Evolutionary conservation across 768 basidiomycete genomes (phyloP), one percentile per base, ranked within the genome.

Genomic region (Strobilomyces echinocephalus): DNA sequence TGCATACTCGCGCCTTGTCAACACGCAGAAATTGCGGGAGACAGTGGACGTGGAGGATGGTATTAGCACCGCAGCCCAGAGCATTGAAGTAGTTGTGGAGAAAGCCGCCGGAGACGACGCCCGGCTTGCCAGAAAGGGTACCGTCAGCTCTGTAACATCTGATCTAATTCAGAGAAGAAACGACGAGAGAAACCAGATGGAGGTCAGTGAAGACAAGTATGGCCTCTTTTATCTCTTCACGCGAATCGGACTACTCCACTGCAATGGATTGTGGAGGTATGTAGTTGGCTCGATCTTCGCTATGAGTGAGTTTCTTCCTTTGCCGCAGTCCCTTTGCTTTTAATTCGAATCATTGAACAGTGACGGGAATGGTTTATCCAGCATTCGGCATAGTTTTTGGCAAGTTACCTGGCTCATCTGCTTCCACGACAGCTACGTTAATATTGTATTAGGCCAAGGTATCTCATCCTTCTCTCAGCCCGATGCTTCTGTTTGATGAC

Each of bases 21-120:
- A 80, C 38, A 84, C 91, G 1, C 91, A 93, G 74, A 84, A 77
- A 60, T 78, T 94, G 5, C 83, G 87, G 16, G 88, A 91, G 61
- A 38, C 58, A 21, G 54, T 63, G 20, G 71, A 72, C 46, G 70
- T 30, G 6, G 30, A 71, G 4, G 72, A 69, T 8, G 58, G 20
- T 4, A 54, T 59, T 14, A 62, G 56, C 44, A 62, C 55, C 8
- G 61, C 49, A 1, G 60, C 58, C 3, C 60, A 45, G 9, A 55
- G 52, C 15, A 57, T 49, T 2, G 76, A 74, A 21, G 74, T 73
- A 38, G 79, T 84, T 46, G 75, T 79, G 58, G 82, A 87, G 67
- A 81, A 83, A 70, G 69, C 69, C 33, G 72, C 73, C 4, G 74
- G 75, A 34, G 79, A 84, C 58, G 86, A 88, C 58, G 67, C 85